phyloP scores from a whole-genome alignment of 306 rosid species.

The Cucumis cinereus region DNA sequence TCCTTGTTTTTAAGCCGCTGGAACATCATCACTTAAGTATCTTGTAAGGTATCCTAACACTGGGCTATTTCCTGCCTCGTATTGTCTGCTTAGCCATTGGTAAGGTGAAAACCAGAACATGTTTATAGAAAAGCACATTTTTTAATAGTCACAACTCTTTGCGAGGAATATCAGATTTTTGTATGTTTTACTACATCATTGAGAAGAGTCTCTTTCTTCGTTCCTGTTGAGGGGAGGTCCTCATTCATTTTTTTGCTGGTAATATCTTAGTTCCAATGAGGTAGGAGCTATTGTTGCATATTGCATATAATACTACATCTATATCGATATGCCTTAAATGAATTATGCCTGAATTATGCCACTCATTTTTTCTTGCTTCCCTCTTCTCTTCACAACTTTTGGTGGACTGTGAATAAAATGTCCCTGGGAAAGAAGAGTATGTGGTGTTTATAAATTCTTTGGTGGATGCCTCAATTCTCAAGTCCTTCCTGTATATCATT shows the following conservation, averaged over 20 bases:
- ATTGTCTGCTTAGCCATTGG: background rate
- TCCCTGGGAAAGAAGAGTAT: background rate
- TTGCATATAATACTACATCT: background rate
- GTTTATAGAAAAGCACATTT: background rate
- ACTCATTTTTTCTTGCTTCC: background rate
- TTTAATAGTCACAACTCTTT: background rate
- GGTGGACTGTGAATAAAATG: background rate
- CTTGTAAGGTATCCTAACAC: background rate
- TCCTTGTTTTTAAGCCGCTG: background rate
- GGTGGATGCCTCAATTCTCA: background rate
- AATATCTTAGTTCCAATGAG: background rate
- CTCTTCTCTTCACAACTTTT: background rate
- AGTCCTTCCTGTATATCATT: background rate
- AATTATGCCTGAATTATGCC: background rate
- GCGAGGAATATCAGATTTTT: background rate
- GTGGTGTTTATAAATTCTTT: background rate
- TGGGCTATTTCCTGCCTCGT: background rate
- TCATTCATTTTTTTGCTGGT: background rate
- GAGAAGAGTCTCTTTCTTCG: background rate
- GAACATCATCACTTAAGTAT: background rate
- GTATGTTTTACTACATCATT: background rate
- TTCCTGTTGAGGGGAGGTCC: background rate
- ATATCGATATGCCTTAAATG: background rate
- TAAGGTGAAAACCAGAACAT: background rate
- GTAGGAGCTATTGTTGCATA: background rate